phyloP scores from a whole-genome alignment of 495 filamentous ascomycete genomes.

The Apodospora peruviana region DNA sequence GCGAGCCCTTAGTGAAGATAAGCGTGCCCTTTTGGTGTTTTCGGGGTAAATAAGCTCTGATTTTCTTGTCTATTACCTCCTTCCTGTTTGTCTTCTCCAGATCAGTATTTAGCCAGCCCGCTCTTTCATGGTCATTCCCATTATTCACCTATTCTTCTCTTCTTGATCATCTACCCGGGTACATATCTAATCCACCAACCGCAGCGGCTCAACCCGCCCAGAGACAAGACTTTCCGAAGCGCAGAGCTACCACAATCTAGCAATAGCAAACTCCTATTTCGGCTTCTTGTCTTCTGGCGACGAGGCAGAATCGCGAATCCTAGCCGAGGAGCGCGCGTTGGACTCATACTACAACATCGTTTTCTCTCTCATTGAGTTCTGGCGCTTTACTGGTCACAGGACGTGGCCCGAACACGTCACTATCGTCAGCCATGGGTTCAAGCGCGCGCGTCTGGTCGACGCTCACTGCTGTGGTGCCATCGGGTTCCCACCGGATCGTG shows the following conservation, averaged over 20 bases:
- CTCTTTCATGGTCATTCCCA: not conserved
- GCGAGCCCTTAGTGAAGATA: constrained; percentile 32
- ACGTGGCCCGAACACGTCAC: constrained; percentile 52
- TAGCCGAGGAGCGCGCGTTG: constrained; percentile 60
- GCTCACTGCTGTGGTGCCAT: constrained; percentile 64
- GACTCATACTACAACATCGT: constrained; percentile 77
- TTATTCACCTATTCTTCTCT: not conserved
- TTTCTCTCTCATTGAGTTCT: constrained; percentile 62
- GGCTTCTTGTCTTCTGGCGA: constrained; percentile 23
- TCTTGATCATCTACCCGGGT: not conserved
- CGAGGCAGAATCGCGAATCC: constrained; percentile 25
- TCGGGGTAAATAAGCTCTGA: constrained; percentile 51
- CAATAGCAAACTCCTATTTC: constrained; percentile 35
- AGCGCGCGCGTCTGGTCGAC: constrained; percentile 59
- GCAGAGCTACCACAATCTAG: constrained; percentile 55
- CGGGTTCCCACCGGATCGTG: constrained; percentile 35
- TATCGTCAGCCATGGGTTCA: constrained; percentile 73
- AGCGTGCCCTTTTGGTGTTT: constrained; percentile 51
- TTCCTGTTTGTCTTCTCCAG: not conserved
- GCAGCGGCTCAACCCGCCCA: constrained; percentile 57
- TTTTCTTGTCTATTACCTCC: not conserved
- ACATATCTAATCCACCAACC: not conserved
- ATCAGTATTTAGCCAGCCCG: not conserved
- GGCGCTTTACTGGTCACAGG: constrained; percentile 32
- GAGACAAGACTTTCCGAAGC: constrained; percentile 57